A percentile compares a stretch with the other conserved stretches of the same genome.
Conservation (phyloP, 2,329 filamentous ascomycete species). For the Hypoxylon sp. region DNA sequence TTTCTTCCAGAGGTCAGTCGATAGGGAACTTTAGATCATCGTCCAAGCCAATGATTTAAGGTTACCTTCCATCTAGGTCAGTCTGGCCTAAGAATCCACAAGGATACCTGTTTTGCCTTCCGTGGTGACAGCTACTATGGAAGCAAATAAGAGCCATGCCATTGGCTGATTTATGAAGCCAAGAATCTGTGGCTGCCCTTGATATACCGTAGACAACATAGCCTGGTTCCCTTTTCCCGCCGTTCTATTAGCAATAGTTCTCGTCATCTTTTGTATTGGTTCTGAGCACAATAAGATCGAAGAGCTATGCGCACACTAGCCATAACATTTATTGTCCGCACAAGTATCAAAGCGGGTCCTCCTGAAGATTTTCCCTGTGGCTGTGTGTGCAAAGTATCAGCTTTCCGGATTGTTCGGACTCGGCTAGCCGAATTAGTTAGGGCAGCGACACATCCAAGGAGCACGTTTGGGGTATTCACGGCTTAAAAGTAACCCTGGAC, state of each 20-base stretch:
- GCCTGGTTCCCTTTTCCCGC: slow-evolving; percentile 9
- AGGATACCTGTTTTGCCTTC: slow-evolving; percentile 35
- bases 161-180: slow-evolving; percentile 37
- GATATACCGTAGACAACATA: slow-evolving; percentile 13
- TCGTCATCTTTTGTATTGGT: slow-evolving; percentile 1
- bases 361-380: slow-evolving; percentile 2
- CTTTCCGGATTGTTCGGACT: slow-evolving; percentile 32
- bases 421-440: slow-evolving; percentile 39
- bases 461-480: slow-evolving; percentile 45
- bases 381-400: slow-evolving; percentile 11
- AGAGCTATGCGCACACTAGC: background rate
- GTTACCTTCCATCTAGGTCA: slow-evolving; percentile 41
- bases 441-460: slow-evolving; percentile 38
- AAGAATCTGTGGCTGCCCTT: slow-evolving; percentile 37
- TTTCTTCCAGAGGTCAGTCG: slow-evolving; percentile 23
- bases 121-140: slow-evolving; percentile 26
- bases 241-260: background rate
- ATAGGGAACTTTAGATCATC: slow-evolving; percentile 26
- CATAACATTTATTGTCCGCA: background rate
- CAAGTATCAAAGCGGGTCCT: background rate
- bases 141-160: slow-evolving; percentile 31
- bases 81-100: slow-evolving; percentile 33
- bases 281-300: background rate
- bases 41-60: slow-evolving; percentile 30
- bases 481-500: slow-evolving; percentile 46